Evolutionary conservation across 768 basidiomycete species (phyloP).

Genomic region (Steccherinum ochraceum): DNA sequence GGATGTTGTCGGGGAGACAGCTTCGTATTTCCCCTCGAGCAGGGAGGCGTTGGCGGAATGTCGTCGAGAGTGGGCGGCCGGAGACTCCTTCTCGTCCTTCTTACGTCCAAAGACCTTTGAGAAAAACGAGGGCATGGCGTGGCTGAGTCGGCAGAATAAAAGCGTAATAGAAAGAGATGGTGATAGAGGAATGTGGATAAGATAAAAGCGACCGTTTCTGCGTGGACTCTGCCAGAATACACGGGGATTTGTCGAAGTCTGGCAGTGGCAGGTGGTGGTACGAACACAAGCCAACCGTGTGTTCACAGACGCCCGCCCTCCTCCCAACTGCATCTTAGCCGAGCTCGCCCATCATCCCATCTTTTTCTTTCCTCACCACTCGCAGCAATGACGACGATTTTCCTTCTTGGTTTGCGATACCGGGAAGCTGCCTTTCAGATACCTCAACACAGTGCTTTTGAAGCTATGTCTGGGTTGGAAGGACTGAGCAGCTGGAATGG

Average conservation of each 20-base stretch:
- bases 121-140: constrained; percentile 57
- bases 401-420: too few species aligned
- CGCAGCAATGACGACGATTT: too few species aligned
- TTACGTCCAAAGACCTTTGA: constrained; percentile 75
- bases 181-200: neutral
- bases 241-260: neutral
- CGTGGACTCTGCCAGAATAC: neutral
- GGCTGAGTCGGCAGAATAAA: neutral
- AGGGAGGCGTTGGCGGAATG: constrained; percentile 28
- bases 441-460: too few species aligned
- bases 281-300: neutral
- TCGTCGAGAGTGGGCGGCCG: constrained; percentile 20
- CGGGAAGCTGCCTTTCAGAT: too few species aligned
- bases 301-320: too few species aligned
- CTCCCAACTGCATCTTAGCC: too few species aligned
- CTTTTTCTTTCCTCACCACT: too few species aligned
- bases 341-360: too few species aligned
- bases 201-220: neutral
- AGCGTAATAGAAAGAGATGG: neutral
- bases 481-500: too few species aligned
- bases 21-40: constrained; percentile 72
- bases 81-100: constrained; percentile 53
- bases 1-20: constrained; percentile 44
- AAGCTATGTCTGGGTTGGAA: too few species aligned
- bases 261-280: neutral